These are phyloP conservation scores for Saraca asoca DNA, from an alignment of 331 rosid species.

Conservation along the genomic window DNA sequence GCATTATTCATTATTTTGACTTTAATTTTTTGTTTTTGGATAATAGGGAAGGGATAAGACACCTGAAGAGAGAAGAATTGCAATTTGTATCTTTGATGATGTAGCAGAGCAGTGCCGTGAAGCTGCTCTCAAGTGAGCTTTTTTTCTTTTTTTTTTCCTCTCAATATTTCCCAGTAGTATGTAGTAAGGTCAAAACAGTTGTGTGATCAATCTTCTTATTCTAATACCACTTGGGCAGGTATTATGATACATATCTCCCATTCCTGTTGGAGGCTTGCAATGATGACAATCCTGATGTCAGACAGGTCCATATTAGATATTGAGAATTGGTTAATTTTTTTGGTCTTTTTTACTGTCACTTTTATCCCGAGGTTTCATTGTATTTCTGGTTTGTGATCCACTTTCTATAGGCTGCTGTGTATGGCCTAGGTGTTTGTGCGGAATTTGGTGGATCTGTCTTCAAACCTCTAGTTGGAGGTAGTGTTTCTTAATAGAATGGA, in stretches of 20 bases:
- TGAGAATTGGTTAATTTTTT: conserved; percentile 20
- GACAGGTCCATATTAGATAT: conserved; percentile 69
- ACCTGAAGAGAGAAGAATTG: conserved; percentile 94
- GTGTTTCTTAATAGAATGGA: conserved; percentile 20
- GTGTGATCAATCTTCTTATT: conserved; percentile 10
- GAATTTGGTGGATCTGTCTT: conserved; percentile 90
- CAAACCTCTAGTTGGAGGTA: conserved; percentile 90
- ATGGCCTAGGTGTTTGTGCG: conserved; percentile 99
- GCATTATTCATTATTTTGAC: conserved; percentile 12
- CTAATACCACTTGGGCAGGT: conserved; percentile 55
- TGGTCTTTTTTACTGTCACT: conserved; percentile 23
- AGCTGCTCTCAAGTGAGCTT: conserved; percentile 77
- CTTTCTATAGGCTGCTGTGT: conserved; percentile 83
- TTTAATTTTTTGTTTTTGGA: conserved; percentile 18
- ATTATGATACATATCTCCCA: conserved; percentile 92
- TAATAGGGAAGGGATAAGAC: conserved; percentile 92
- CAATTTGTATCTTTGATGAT: conserved; percentile 97
- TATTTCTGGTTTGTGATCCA: conserved; percentile 10
- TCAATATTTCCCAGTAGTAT: background rate
- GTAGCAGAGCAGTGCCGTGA: conserved; percentile 97
- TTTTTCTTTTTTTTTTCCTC: conserved; percentile 7
- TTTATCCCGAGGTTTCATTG: conserved; percentile 11
- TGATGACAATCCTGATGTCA: conserved; percentile 89
- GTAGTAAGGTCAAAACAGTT: conserved; percentile 11
- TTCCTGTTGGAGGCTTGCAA: conserved; percentile 95